Conservation (phyloP, 306 rosid genomes). For the Gynostemma pentaphyllum region DNA sequence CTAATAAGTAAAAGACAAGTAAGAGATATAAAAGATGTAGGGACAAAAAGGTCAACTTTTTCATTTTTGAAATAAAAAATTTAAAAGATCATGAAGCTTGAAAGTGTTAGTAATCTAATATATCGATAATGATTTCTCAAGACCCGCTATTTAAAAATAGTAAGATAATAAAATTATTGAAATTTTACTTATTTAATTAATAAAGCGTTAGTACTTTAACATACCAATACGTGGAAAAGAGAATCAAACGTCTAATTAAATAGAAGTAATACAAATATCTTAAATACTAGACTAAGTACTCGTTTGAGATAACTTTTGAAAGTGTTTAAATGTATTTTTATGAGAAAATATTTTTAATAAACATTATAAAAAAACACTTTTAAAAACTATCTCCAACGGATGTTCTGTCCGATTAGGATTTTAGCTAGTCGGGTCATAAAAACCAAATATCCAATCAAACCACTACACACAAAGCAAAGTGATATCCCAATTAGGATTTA, state of each 20-base stretch:
- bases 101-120: neutral
- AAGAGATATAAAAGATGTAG: neutral
- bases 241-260: too few species aligned
- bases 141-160: neutral
- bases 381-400: too few species aligned
- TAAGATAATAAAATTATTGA: too few species aligned
- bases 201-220: too few species aligned
- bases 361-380: too few species aligned
- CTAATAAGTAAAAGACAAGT: neutral
- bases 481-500: neutral
- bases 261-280: too few species aligned
- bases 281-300: too few species aligned
- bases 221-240: too few species aligned
- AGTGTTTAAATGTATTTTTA: too few species aligned
- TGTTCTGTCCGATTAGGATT: neutral
- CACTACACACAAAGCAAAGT: neutral
- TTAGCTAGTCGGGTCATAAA: neutral
- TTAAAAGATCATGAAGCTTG: neutral
- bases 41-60: neutral
- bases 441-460: neutral
- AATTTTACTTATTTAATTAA: neutral
- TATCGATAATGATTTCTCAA: neutral
- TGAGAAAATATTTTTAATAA: too few species aligned
- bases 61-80: neutral
- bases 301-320: too few species aligned